These are phyloP conservation scores for Panellus pusillus DNA, from an alignment of 768 basidiomycete genomes.

Conservation along the genomic window DNA sequence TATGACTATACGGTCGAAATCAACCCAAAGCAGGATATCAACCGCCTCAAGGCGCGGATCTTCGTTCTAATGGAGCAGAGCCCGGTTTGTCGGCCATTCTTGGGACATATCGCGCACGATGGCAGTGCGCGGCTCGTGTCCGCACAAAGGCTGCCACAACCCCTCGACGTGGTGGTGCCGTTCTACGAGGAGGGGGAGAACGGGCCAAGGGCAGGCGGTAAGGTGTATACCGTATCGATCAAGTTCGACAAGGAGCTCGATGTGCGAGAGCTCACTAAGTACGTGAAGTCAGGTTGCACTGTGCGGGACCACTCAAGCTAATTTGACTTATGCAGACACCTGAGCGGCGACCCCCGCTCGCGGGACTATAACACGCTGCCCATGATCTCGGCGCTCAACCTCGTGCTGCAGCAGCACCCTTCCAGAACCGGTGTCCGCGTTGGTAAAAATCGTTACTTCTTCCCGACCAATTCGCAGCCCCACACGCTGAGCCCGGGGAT, in stretches of 20 bases:
- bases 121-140: slow-evolving; percentile 47
- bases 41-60: slow-evolving; percentile 48
- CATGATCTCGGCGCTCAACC: slow-evolving; percentile 46
- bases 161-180: slow-evolving; percentile 39
- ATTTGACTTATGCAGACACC: slow-evolving; percentile 33
- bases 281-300: slow-evolving; percentile 10
- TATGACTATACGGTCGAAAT: slow-evolving; percentile 61
- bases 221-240: slow-evolving; percentile 43
- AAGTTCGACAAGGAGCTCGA: slow-evolving; percentile 42
- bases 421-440: slow-evolving; percentile 38
- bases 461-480: slow-evolving; percentile 24
- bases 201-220: slow-evolving; percentile 36
- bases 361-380: slow-evolving; percentile 38
- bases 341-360: slow-evolving; percentile 36
- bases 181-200: slow-evolving; percentile 44
- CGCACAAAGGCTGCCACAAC: slow-evolving; percentile 44
- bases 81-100: slow-evolving; percentile 34
- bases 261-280: slow-evolving; percentile 34
- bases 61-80: slow-evolving; percentile 54
- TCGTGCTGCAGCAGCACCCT: slow-evolving; percentile 42
- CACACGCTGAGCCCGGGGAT: slow-evolving; percentile 21
- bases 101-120: slow-evolving; percentile 54
- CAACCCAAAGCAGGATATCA: slow-evolving; percentile 44
- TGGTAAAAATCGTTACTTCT: slow-evolving; percentile 46
- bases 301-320: neutral